phyloP scores from a whole-genome alignment of 1,284 basidiomycete species.

The Microstroma glucosiphilum region DNA sequence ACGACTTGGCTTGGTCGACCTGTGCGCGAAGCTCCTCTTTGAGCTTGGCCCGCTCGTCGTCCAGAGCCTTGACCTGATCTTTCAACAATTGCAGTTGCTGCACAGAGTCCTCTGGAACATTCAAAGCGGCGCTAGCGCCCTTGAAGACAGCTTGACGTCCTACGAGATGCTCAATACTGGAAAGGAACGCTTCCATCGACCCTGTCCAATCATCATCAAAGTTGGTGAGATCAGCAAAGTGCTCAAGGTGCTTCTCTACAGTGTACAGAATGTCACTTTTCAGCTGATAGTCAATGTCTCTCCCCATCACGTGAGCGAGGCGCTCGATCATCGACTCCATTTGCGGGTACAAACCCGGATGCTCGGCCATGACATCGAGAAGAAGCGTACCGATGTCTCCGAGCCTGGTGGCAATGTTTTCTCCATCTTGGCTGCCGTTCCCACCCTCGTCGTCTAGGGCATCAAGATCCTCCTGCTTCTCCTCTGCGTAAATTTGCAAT shows the following conservation, averaged over 20 bases:
- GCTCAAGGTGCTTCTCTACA: constrained; percentile 65
- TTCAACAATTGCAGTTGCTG: constrained; percentile 63
- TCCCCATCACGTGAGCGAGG: constrained; percentile 59
- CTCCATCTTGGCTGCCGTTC: not conserved
- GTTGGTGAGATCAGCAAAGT: constrained; percentile 58
- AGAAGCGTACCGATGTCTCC: constrained; percentile 22
- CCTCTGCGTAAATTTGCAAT: constrained; percentile 73
- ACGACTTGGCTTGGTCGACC: not conserved
- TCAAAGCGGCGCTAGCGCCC: constrained; percentile 53
- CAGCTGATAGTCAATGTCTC: constrained; percentile 60
- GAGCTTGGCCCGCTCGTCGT: constrained; percentile 61
- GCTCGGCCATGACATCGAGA: constrained; percentile 22
- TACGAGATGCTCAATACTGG: constrained; percentile 65
- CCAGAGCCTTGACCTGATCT: constrained; percentile 60
- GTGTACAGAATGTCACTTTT: constrained; percentile 63
- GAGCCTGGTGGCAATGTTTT: not conserved
- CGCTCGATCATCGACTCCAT: constrained; percentile 54
- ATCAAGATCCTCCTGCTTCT: constrained; percentile 80
- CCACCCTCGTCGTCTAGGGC: constrained; percentile 56
- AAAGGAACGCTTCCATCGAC: constrained; percentile 62
- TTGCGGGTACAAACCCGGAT: constrained; percentile 45
- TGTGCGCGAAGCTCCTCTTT: constrained; percentile 60
- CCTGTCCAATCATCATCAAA: constrained; percentile 65
- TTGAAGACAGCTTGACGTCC: constrained; percentile 61
- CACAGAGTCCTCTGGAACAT: constrained; percentile 56